These are phyloP conservation scores for Cordyceps fumosorosea DNA, from an alignment of 2,329 filamentous ascomycete species.

Conservation along the genomic window DNA sequence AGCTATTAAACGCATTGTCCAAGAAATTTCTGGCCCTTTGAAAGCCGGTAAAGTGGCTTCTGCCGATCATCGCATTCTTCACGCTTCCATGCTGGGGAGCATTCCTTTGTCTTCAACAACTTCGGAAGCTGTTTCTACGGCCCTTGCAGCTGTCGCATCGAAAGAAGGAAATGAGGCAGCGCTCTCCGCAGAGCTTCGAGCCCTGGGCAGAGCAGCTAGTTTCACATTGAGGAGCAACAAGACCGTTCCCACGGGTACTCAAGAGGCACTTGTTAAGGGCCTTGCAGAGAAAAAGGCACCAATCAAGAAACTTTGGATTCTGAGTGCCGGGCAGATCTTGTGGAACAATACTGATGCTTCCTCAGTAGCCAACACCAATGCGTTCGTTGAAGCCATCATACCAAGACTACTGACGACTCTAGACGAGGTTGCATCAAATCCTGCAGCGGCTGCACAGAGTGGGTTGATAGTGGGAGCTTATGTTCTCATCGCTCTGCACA, in stretches of 20 bases:
- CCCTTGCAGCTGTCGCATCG: conserved; percentile 59
- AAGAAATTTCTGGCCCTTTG: conserved; percentile 72
- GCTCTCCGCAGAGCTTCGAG: conserved; percentile 65
- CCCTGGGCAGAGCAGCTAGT: conserved; percentile 59
- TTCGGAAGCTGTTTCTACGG: conserved; percentile 59
- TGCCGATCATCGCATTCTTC: conserved; percentile 74
- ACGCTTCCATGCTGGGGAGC: conserved; percentile 71
- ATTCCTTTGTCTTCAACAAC: conserved; percentile 55
- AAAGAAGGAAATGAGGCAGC: conserved; percentile 90
- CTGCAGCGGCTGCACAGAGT: conserved; percentile 70
- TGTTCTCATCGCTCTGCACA: conserved; percentile 60
- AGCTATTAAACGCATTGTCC: conserved; percentile 59
- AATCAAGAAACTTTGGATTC: conserved; percentile 72
- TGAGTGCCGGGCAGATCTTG: conserved; percentile 66
- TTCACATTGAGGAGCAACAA: conserved; percentile 55
- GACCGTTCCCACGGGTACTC: conserved; percentile 57
- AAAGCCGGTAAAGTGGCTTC: conserved; percentile 78
- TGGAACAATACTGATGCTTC: conserved; percentile 44
- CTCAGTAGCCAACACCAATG: conserved; percentile 39
- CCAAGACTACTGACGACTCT: conserved; percentile 61
- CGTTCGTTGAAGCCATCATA: conserved; percentile 47
- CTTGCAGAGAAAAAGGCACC: conserved; percentile 76
- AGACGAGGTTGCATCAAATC: conserved; percentile 72
- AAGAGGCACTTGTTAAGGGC: conserved; percentile 73
- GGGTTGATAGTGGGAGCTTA: conserved; percentile 77